Evolutionary conservation across 768 basidiomycete genomes (phyloP).

Genomic region (Steccherinum ochraceum): DNA sequence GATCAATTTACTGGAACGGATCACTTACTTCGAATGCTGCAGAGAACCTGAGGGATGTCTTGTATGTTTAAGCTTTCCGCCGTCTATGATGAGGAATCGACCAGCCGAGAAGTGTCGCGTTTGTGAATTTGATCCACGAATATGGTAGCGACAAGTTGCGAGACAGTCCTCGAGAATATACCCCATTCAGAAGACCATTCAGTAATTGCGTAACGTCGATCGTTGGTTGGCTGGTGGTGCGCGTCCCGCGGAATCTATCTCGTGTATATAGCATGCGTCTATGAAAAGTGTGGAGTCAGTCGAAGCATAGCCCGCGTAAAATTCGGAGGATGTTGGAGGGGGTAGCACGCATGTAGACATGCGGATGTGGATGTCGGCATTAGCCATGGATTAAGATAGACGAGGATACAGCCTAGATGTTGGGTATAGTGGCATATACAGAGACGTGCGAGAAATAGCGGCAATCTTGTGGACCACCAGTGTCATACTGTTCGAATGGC

Average conservation of each 20-base stretch:
- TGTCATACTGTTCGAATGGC: slow-evolving; percentile 43
- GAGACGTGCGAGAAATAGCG: slow-evolving; percentile 2
- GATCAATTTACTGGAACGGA: neutral
- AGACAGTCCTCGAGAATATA: neutral
- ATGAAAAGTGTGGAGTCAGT: neutral
- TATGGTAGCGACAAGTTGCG: neutral
- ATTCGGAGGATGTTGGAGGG: neutral
- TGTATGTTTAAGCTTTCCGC: neutral
- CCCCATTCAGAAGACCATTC: neutral
- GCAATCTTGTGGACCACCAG: neutral
- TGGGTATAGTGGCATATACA: slow-evolving; percentile 10
- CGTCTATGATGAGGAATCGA: neutral
- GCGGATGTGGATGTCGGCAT: neutral
- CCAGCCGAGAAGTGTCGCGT: too few species aligned
- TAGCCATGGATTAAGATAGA: neutral
- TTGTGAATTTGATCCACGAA: neutral
- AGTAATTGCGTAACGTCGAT: neutral
- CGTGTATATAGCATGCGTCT: neutral
- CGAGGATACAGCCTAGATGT: neutral
- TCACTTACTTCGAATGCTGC: neutral
- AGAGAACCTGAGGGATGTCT: neutral
- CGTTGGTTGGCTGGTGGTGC: neutral
- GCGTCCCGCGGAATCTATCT: too few species aligned
- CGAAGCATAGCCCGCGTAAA: neutral
- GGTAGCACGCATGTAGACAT: too few species aligned